Evolutionary conservation across 2,329 filamentous ascomycete species (phyloP), one percentile per base, ranked within the genome.

Genomic region (Ceratocystis diversiconidia): DNA sequence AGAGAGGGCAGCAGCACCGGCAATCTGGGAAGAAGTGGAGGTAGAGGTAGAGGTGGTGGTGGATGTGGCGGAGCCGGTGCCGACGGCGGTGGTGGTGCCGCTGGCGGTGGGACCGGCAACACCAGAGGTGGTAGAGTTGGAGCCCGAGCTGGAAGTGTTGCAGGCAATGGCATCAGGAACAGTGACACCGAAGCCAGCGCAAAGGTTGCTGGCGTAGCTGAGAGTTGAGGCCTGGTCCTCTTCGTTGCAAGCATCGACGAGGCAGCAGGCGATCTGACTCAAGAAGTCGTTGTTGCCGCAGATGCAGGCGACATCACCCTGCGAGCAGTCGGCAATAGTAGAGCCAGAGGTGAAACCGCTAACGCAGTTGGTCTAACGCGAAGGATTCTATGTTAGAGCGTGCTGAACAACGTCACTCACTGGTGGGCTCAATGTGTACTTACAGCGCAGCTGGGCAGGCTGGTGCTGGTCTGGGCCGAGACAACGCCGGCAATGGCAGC

Each of bases 231-330:
- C 67, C 68, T 75, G 73, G 46, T 74, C 75, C 3, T 69, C 62
- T 8, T 68, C 52, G 68, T 72, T 70, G 71, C 77, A 79, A 57
- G 68, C 69, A 43, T 71, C 70, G 52, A 70, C 70, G 62, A 79
- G 72, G 69, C 77, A 78, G 73, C 77, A 79, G 63, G 76, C 75
- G 61, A 78, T 76, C 68, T 69, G 69, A 68, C 70, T 68, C 65
- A 79, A 72, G 73, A 78, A 78, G 55, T 72, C 65, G 73, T 77
- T 77, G 70, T 70, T 71, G 52, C 28, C 36, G 73, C 77, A 79
- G 70, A 78, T 73, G 71, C 77, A 79, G 64, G 69, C 70, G 67
- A 76, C 71, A 71, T 78, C 75, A 70, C 75, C 69, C 57, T 71
- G 67, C 32, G 70, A 70, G 71, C 77, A 79, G 69, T 73, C 75